A percentile compares a stretch with the other conserved stretches of the same genome.
phyloP scores from a whole-genome alignment of 306 rosid genomes.

The Medicago arabica region DNA sequence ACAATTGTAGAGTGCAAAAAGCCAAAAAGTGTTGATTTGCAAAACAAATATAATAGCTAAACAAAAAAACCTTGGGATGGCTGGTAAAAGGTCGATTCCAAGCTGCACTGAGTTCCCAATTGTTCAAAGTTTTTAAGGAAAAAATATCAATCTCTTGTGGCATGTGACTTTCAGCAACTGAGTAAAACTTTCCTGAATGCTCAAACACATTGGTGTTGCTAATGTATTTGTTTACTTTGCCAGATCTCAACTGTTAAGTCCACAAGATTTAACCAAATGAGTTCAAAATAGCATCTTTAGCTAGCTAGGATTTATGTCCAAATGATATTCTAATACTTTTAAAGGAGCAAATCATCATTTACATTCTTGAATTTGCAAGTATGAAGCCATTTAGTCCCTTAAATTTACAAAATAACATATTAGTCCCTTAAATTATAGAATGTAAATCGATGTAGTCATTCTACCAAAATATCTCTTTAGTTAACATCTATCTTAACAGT shows the following conservation, averaged over 20 bases:
- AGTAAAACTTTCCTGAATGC: constrained; percentile 67
- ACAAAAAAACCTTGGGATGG: constrained; percentile 66
- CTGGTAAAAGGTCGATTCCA: constrained; percentile 74
- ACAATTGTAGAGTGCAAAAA: background rate
- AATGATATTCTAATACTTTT: too few species aligned
- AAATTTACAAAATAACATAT: too few species aligned
- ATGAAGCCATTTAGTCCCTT: too few species aligned
- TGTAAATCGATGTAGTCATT: too few species aligned
- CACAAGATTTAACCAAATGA: constrained; percentile 11
- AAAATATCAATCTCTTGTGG: constrained; percentile 75
- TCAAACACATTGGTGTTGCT: constrained; percentile 79
- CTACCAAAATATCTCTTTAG: too few species aligned
- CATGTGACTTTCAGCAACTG: constrained; percentile 63
- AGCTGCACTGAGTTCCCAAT: constrained; percentile 63
- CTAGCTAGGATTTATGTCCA: too few species aligned
- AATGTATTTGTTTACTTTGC: constrained; percentile 59
- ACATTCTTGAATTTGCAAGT: too few species aligned
- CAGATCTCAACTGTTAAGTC: constrained; percentile 59
- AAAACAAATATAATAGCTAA: background rate
- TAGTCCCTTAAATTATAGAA: too few species aligned
- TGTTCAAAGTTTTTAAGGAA: constrained; percentile 50
- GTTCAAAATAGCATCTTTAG: too few species aligned
- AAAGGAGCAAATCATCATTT: too few species aligned
- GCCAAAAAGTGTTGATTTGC: background rate
- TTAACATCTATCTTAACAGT: too few species aligned